Percentiles rank a stretch among this genome's conserved stretches.
Evolutionary conservation across 257 asterid genomes (phyloP).

Genomic region (Jacaranda copaia): DNA sequence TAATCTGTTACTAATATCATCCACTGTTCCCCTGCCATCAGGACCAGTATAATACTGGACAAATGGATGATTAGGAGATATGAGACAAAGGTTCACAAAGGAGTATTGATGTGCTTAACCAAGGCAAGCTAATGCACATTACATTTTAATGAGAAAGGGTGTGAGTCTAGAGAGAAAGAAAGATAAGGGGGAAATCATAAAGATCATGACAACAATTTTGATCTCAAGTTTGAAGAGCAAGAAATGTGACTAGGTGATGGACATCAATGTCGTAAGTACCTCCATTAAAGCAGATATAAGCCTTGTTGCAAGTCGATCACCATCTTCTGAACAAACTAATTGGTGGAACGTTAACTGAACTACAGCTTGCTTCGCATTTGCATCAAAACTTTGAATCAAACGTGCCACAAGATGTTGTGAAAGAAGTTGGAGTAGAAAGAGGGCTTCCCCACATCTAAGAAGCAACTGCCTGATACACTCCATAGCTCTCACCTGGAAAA

Average conservation of each 20-base stretch:
- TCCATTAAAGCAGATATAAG: conserved; percentile 94
- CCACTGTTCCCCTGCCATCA: conserved; percentile 98
- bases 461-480: conserved; percentile 96
- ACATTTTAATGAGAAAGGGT: background rate
- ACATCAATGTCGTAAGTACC: conserved; percentile 55
- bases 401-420: conserved; percentile 85
- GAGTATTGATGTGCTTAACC: conserved; percentile 28
- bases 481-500: conserved; percentile 91
- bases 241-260: conserved; percentile 14
- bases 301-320: conserved; percentile 82
- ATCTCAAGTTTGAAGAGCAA: conserved; percentile 19
- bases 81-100: conserved; percentile 37
- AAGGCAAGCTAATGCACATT: conserved; percentile 29
- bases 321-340: conserved; percentile 88
- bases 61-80: conserved; percentile 40
- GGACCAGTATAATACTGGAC: conserved; percentile 96
- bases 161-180: conserved; percentile 14
- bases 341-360: conserved; percentile 90
- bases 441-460: conserved; percentile 91
- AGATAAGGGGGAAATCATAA: background rate
- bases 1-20: conserved; percentile 85
- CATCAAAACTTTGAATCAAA: conserved; percentile 76
- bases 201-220: conserved; percentile 1
- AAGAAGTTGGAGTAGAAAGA: conserved; percentile 84
- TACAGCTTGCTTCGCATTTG: conserved; percentile 63